A percentile compares a stretch with the other conserved stretches of the same genome.
Evolutionary conservation across 2,329 filamentous ascomycete genomes (phyloP).

Genomic region (Fusarium sp.): DNA sequence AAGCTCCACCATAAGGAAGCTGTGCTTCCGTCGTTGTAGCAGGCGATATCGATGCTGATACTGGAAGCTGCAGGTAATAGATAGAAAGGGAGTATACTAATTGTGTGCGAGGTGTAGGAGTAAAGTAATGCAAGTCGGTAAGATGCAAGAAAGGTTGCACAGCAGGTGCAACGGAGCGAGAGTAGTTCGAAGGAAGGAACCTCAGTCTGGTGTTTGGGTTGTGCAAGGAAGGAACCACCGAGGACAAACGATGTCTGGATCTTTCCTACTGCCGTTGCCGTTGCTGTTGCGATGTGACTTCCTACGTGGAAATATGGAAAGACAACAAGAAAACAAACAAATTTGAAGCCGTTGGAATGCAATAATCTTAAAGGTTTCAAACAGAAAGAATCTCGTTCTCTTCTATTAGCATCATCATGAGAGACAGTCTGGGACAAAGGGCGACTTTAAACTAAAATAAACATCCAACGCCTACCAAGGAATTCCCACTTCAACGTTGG

Average conservation of each 20-base stretch:
- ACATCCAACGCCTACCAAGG: conserved; percentile 22
- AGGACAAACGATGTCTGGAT: conserved; percentile 11
- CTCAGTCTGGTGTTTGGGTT: conserved; percentile 29
- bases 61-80: conserved; percentile 28
- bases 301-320: conserved; percentile 8
- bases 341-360: conserved; percentile 10
- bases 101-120: conserved; percentile 36
- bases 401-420: conserved; percentile 8
- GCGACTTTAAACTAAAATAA: conserved; percentile 41
- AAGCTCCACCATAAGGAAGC: conserved; percentile 26
- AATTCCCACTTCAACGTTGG: conserved; percentile 45
- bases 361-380: conserved; percentile 11
- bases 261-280: conserved; percentile 13
- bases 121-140: conserved; percentile 13
- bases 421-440: conserved; percentile 37
- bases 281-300: conserved; percentile 1
- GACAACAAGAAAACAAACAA: conserved; percentile 1
- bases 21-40: conserved; percentile 24
- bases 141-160: conserved; percentile 25
- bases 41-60: conserved; percentile 14
- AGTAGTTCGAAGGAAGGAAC: conserved; percentile 20
- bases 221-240: conserved; percentile 37
- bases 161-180: conserved; percentile 40
- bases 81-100: conserved; percentile 18
- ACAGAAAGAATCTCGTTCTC: conserved; percentile 11